phyloP scores from a whole-genome alignment of 1,284 basidiomycete genomes.

The Austroboletus novae-zelandiae region DNA sequence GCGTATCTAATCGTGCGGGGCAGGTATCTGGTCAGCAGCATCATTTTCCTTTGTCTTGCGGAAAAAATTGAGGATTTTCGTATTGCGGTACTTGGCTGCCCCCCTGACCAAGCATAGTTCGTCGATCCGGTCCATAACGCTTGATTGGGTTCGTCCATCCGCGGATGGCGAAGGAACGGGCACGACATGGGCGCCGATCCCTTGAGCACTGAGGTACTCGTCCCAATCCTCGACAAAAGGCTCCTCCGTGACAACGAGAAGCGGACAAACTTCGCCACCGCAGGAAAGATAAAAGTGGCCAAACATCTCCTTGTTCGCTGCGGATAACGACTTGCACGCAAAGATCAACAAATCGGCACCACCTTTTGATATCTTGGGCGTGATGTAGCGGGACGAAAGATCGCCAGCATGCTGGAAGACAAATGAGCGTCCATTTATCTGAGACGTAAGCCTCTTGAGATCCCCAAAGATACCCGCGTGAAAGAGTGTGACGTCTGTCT shows the following conservation, averaged over 20 bases:
- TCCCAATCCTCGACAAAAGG: conserved; percentile 12
- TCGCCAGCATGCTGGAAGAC: conserved; percentile 22
- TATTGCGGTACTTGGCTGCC: conserved; percentile 16
- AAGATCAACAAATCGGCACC: conserved; percentile 27
- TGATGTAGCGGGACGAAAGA: conserved; percentile 12
- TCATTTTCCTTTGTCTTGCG: conserved; percentile 13
- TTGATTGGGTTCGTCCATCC: background rate
- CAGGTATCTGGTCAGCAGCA: background rate
- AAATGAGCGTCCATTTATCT: conserved; percentile 26
- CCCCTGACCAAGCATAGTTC: conserved; percentile 28
- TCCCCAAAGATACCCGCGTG: conserved; percentile 19
- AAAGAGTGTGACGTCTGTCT: conserved; percentile 19
- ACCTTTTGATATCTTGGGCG: conserved; percentile 20
- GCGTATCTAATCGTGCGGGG: background rate
- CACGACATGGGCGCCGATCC: conserved; percentile 19
- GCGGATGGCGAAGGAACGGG: conserved; percentile 4
- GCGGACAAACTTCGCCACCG: conserved; percentile 24
- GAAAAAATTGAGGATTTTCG: conserved; percentile 18
- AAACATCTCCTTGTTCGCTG: conserved; percentile 13
- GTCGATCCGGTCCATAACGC: conserved; percentile 14
- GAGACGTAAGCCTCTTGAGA: conserved; percentile 18
- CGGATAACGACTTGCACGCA: conserved; percentile 10
- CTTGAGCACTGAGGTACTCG: conserved; percentile 6
- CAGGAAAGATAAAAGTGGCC: conserved; percentile 18
- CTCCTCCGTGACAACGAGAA: conserved; percentile 24